Percentiles rank a stretch among this genome's conserved stretches.
These are phyloP conservation scores for Adiantum capillusveneris DNA, from an alignment of 75 land plant genomes.

Conservation along the genomic window DNA sequence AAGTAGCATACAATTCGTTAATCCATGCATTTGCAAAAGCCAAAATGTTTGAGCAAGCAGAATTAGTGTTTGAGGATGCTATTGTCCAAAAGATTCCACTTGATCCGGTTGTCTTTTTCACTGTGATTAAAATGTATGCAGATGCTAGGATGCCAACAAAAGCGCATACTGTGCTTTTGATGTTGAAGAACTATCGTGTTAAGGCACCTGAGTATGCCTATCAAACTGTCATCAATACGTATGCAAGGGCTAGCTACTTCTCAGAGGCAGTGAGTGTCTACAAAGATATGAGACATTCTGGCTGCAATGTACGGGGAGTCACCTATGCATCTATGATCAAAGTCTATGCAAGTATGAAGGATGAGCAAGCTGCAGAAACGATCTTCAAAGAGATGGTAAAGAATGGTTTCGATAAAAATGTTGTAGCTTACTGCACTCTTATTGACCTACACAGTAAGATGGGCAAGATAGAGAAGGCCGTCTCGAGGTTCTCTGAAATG, in stretches of 20 bases:
- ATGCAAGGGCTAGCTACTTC: constrained; percentile 35
- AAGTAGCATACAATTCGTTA: constrained; percentile 39
- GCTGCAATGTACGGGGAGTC: constrained; percentile 52
- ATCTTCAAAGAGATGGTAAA: constrained; percentile 31
- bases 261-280: constrained; percentile 19
- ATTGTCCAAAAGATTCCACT: constrained; percentile 21
- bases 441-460: constrained; percentile 59
- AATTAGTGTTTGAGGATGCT: constrained; percentile 38
- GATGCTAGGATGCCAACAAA: constrained; percentile 40
- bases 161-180: constrained; percentile 29
- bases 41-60: constrained; percentile 26
- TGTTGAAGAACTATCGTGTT: constrained; percentile 33
- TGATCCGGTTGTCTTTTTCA: constrained; percentile 34
- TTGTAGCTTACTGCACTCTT: constrained; percentile 65
- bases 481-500: constrained; percentile 52
- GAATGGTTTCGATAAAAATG: constrained; percentile 49
- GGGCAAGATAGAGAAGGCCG: constrained; percentile 51
- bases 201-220: constrained; percentile 49
- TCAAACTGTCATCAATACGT: constrained; percentile 54
- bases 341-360: constrained; percentile 27
- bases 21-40: constrained; percentile 39
- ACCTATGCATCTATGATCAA: constrained; percentile 48
- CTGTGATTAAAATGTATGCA: constrained; percentile 46
- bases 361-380: constrained; percentile 28
- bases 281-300: constrained; percentile 27